A percentile compares a stretch with the other conserved stretches of the same genome.
phyloP scores from a whole-genome alignment of 169 alveolate species.

The Cryptosporidium meleagridis region DNA sequence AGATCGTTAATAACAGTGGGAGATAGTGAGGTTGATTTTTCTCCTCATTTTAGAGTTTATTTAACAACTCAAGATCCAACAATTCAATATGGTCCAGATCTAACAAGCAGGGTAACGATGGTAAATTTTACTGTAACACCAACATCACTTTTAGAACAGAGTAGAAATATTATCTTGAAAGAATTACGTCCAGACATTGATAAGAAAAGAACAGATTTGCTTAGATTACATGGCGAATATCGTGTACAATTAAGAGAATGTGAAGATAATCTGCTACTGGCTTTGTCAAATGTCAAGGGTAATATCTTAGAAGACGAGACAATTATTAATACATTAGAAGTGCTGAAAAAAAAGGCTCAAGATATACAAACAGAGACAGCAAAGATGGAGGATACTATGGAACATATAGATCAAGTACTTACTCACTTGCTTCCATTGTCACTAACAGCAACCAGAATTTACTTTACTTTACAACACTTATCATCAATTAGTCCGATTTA shows the following conservation, averaged over 20 bases:
- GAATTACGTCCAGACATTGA: constrained; percentile 97
- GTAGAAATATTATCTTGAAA: constrained; percentile 92
- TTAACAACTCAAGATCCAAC: constrained; percentile 95
- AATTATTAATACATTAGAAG: constrained; percentile 90
- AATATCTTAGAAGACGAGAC: constrained; percentile 94
- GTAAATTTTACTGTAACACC: constrained; percentile 97
- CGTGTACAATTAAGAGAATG: constrained; percentile 91
- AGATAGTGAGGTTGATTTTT: constrained; percentile 96
- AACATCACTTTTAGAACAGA: constrained; percentile 91
- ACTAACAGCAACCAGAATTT: constrained; percentile 89
- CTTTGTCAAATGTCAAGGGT: constrained; percentile 95
- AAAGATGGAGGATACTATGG: constrained; percentile 93
- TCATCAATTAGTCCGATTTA: constrained; percentile 91
- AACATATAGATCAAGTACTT: constrained; percentile 90
- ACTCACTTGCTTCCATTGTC: constrained; percentile 89
- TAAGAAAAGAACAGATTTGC: constrained; percentile 91
- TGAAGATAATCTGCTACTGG: constrained; percentile 94
- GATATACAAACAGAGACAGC: constrained; percentile 91
- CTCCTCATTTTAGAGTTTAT: constrained; percentile 93
- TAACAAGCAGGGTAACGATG: constrained; percentile 96
- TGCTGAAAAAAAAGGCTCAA: constrained; percentile 93
- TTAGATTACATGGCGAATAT: constrained; percentile 94
- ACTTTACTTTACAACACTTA: constrained; percentile 85
- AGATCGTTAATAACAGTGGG: constrained; percentile 95
- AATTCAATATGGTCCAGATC: constrained; percentile 96